Base-by-base conservation (phyloP, 177 flowering plant genomes). In the Vitis hybrid region DNA sequence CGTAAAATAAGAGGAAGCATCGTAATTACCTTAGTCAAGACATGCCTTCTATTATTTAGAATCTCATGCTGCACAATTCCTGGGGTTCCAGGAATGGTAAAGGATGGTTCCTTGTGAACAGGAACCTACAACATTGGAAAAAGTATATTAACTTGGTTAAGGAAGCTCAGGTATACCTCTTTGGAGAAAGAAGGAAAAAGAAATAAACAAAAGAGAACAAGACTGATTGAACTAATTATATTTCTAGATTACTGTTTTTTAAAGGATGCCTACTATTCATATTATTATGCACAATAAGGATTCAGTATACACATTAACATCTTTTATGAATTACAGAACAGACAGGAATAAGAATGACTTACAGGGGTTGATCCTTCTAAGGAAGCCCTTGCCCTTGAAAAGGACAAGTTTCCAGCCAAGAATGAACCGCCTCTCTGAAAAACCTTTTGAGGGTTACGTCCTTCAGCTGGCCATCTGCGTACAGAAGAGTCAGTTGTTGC, bases 11-110 rank as follows among this genome's bases (percentile, higher is more conserved):
- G 12, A 9, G 48, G 62, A 22, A 58, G 62, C 52, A 64, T 53
- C 21, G 61, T 16, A 59, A 59, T 72, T 75, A 93, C 98, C 96
- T 94, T 90, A 18, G 96, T 90, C 62, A 94, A 85, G 63, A 95
- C 88, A 78, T 93, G 98, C 78, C 98, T 89, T 81, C 92, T 84
- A 66, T 93, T 91, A 71, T 93, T 95, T 75, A 95, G 79, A 73
- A 95, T 91, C 80, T 93, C 98, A 88, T 95, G 97, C 73, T 90
- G 94, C 78, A 93, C 95, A 26, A 91, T 87, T 65, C 81, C 93
- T 29, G 96, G 90, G 68, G 83, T 84, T 70, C 99, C 98, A 68
- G 84, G 85, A 76, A 95, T 90, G 62, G 85, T 82, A 51, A 83
- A 75, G 10, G 83, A 76, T 60, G 99, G 95, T 74, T 86, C 89